Percentiles rank a stretch among this genome's conserved stretches.
These are phyloP conservation scores for Viola odorata DNA, from an alignment of 345 rosid genomes.

Conservation along the genomic window DNA sequence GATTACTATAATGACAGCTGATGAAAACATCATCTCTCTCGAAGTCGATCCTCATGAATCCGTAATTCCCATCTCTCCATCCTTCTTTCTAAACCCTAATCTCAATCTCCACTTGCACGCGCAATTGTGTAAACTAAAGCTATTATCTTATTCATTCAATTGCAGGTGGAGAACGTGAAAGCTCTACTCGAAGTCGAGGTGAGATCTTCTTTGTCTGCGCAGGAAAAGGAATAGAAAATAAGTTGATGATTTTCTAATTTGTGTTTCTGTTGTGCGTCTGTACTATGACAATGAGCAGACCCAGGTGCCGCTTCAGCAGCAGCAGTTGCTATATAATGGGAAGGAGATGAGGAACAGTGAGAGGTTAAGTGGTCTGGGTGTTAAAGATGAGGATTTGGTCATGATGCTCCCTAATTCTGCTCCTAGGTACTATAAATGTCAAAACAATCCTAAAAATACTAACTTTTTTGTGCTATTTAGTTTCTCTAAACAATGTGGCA, in stretches of 20 bases:
- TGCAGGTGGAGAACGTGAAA: slow-evolving; percentile 88
- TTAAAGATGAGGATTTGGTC: slow-evolving; percentile 83
- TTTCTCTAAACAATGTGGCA: too few relatives aligned
- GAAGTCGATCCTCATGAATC: slow-evolving; percentile 88
- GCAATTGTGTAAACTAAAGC: neutral
- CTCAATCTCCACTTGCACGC: neutral
- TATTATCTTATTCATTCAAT: neutral
- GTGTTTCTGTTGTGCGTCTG: too few relatives aligned
- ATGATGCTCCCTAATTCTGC: slow-evolving; percentile 73
- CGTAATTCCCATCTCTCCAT: slow-evolving; percentile 28
- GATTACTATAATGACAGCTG: slow-evolving; percentile 88
- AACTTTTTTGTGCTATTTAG: too few relatives aligned
- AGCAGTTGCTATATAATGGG: slow-evolving; percentile 81
- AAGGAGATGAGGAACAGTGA: slow-evolving; percentile 69
- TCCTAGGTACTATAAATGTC: too few relatives aligned
- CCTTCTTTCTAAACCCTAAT: slow-evolving; percentile 21
- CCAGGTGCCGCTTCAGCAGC: slow-evolving; percentile 73
- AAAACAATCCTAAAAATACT: too few relatives aligned
- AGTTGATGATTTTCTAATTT: neutral
- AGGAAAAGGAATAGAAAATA: neutral
- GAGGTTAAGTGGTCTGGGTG: slow-evolving; percentile 78
- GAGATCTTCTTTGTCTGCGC: slow-evolving; percentile 4
- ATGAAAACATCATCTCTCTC: slow-evolving; percentile 70
- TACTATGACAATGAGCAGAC: too few relatives aligned
- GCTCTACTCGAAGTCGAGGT: slow-evolving; percentile 99